Base-by-base conservation (phyloP, 106 monocot genomes). In the Chionographis japonica region DNA sequence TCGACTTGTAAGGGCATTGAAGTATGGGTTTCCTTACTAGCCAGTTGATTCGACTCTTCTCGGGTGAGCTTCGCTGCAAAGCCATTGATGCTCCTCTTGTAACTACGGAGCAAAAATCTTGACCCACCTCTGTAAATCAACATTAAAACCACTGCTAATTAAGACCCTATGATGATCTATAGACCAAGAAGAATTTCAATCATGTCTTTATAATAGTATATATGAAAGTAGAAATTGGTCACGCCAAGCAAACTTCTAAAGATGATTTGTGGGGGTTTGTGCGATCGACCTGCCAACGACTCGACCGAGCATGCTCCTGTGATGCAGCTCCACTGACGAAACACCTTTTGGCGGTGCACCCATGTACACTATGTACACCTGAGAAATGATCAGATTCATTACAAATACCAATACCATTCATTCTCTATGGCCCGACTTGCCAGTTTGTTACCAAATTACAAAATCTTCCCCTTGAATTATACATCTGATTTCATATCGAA, bases 61-160 rank as follows among this genome's bases (percentile, higher is more conserved):
- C 42, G 54, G 0, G 69, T 37, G 3, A 80, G 74, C 35, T 54
- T 53, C 1, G 75, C 74, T 4, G 75, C 80, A 36, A 80, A 75
- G 37, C 70, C 80, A 61, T 80, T 70, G 57, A 80, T 69, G 36
- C 75, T 74, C 70, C 66, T 74, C 38, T 27, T 75, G 52, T 80
- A 80, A 50, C 66, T 70, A 52, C 42, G 40, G 10, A 74, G 9
- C 63, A 75, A 42, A 12, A 11, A 16, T 14, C 66, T 52, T 51
- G 66, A 12, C 13, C 16, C 50, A 14, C 36, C 50, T 13, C 52
- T 66, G 52, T 52, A 46, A 46, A 46, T 46, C 46, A 46, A 6
- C 46, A 46, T 46, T 46, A 46, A 10, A 6, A 6, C 5, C 9
- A 46, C 46, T 2, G 46, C 9, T 46, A 10, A 46, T 46, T 46